Evolutionary conservation across 2,329 filamentous ascomycete species (phyloP), one percentile per base, ranked within the genome.

Genomic region (Colletotrichum abscissum): DNA sequence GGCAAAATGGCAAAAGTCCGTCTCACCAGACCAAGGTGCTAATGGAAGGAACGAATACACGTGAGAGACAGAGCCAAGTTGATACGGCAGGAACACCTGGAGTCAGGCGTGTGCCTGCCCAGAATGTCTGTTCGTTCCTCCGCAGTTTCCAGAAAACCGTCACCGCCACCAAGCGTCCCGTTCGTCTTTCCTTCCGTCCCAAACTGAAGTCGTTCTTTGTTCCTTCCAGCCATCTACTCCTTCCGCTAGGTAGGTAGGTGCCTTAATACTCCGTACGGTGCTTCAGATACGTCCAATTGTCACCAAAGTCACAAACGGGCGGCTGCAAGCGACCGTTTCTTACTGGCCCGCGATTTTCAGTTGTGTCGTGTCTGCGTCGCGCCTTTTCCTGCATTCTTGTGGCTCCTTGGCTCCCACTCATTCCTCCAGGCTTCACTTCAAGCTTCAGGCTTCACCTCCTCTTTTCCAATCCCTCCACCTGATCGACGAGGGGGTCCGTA

Each of bases 401-500:
- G 30, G 56, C n/a, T 46, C 58, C 16, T 8, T n/a, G 30, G 19
- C 9, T 59, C 38, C 38, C 38, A 42, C 38, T 42, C 38, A 42
- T 19, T 42, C 38, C 38, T 42, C 38, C 14, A 42, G 38, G 38
- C 38, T 16, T 19, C 38, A 19, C 38, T 42, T 42, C 38, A 42
- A 42, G 38, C 38, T 42, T 42, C 38, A 19, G 38, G 38, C 38
- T 49, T 35, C 24, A 42, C 63, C 60, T 57, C 68, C 67, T 56
- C 63, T 67, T 64, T 57, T 63, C 35, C 24, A 30, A 2, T 8
- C 57, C 26, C 46, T 58, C 65, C 49, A 63, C 49, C 57, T n/a
- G 69, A 72, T 72, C 69, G 69, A 38, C 69, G 57, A 63, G 63
- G 28, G 63, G 56, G 42, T 59, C 64, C 52, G 38, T 63, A 68